Evolutionary conservation across 768 basidiomycete genomes (phyloP).

Genomic region (Terana coerulea): DNA sequence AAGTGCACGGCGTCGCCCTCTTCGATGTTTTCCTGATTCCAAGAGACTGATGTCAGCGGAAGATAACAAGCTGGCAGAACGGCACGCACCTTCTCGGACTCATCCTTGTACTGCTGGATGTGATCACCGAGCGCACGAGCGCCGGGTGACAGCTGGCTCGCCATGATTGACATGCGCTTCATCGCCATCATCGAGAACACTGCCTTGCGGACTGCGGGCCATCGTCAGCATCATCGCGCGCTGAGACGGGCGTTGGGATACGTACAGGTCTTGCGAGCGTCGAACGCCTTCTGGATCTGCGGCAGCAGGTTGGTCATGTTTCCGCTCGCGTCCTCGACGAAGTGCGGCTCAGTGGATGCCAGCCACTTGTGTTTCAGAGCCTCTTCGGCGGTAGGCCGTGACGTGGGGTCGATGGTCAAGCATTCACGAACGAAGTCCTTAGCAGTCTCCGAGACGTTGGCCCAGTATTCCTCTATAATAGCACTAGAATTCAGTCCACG

Average conservation of each 20-base stretch:
- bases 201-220: slow-evolving; percentile 73
- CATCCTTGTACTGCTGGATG: slow-evolving; percentile 70
- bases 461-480: slow-evolving; percentile 74
- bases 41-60: not conserved
- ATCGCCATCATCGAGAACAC: slow-evolving; percentile 84
- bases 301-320: slow-evolving; percentile 78
- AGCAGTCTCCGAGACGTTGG: slow-evolving; percentile 76
- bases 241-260: slow-evolving; percentile 12
- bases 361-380: slow-evolving; percentile 82
- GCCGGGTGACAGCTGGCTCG: slow-evolving; percentile 35
- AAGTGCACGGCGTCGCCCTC: slow-evolving; percentile 16
- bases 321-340: slow-evolving; percentile 62
- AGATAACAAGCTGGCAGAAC: not conserved
- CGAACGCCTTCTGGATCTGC: slow-evolving; percentile 84
- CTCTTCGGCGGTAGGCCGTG: slow-evolving; percentile 76
- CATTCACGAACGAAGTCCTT: slow-evolving; percentile 80
- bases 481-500: not conserved
- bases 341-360: slow-evolving; percentile 62
- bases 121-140: slow-evolving; percentile 53
- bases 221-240: slow-evolving; percentile 3
- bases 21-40: slow-evolving; percentile 21
- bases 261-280: slow-evolving; percentile 84
- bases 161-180: slow-evolving; percentile 69
- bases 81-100: slow-evolving; percentile 61
- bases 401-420: slow-evolving; percentile 77